phyloP scores from a whole-genome alignment of 169 alveolate genomes.

The Cryptosporidium tyzzeri region DNA sequence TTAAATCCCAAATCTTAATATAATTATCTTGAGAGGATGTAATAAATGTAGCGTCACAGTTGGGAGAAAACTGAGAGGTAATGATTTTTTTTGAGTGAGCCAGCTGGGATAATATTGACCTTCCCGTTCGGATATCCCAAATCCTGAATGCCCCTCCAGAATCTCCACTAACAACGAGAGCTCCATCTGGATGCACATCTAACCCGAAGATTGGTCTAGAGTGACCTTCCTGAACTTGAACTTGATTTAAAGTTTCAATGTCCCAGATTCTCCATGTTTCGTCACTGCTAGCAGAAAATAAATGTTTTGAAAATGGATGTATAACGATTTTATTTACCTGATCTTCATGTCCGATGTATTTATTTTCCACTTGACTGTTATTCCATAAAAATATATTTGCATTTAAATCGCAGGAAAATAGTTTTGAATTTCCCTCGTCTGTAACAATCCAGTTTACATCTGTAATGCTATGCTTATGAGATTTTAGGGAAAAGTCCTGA shows the following conservation, averaged over 20 bases:
- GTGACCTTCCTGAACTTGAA: slow-evolving; percentile 88
- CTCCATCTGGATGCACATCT: slow-evolving; percentile 89
- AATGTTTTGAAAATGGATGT: slow-evolving; percentile 45
- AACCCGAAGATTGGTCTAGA: slow-evolving; percentile 84
- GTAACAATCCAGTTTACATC: slow-evolving; percentile 44
- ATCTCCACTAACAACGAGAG: slow-evolving; percentile 89
- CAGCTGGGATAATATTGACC: slow-evolving; percentile 78
- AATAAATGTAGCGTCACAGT: slow-evolving; percentile 77
- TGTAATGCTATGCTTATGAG: neutral
- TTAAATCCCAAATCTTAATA: slow-evolving; percentile 90
- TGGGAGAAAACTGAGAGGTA: slow-evolving; percentile 83
- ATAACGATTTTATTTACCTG: slow-evolving; percentile 16
- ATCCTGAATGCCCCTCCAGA: slow-evolving; percentile 85
- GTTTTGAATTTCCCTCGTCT: neutral
- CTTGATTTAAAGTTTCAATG: slow-evolving; percentile 81
- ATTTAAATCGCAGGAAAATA: slow-evolving; percentile 43
- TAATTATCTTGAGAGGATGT: slow-evolving; percentile 90
- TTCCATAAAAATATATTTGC: slow-evolving; percentile 60
- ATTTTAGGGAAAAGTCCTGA: neutral
- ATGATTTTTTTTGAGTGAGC: slow-evolving; percentile 86
- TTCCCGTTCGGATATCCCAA: slow-evolving; percentile 92
- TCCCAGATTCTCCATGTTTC: slow-evolving; percentile 92
- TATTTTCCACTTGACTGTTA: neutral
- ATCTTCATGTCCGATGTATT: slow-evolving; percentile 58
- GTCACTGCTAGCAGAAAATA: slow-evolving; percentile 83